phyloP scores from a whole-genome alignment of 306 rosid species.

The Cicer bijugum region DNA sequence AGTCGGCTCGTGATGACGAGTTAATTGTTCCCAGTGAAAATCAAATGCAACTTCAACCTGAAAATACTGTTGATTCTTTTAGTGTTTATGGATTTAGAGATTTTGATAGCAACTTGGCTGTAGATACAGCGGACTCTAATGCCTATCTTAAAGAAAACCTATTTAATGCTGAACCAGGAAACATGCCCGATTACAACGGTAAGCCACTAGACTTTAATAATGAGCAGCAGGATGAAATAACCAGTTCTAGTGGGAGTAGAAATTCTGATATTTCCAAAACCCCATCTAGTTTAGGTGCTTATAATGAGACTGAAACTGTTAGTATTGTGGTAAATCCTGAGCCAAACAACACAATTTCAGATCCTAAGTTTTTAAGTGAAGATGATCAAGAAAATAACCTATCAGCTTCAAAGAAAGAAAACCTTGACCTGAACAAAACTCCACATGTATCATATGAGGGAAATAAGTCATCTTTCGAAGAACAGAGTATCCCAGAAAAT shows the following conservation, averaged over 20 bases:
- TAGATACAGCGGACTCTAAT: slow-evolving; percentile 56
- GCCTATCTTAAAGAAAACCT: slow-evolving; percentile 54
- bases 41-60: slow-evolving; percentile 53
- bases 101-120: slow-evolving; percentile 50
- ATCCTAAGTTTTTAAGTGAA: slow-evolving; percentile 48
- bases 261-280: slow-evolving; percentile 43
- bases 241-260: slow-evolving; percentile 47
- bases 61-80: slow-evolving; percentile 54
- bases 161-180: slow-evolving; percentile 51
- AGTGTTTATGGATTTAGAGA: slow-evolving; percentile 57
- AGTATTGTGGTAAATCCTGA: slow-evolving; percentile 48
- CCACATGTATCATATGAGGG: slow-evolving; percentile 53
- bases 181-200: slow-evolving; percentile 48
- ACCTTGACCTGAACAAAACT: slow-evolving; percentile 48
- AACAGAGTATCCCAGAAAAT: slow-evolving; percentile 45
- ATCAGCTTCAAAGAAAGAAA: slow-evolving; percentile 52
- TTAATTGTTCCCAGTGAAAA: slow-evolving; percentile 47
- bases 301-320: slow-evolving; percentile 48
- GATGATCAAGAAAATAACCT: slow-evolving; percentile 48
- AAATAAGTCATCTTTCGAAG: slow-evolving; percentile 56
- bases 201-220: slow-evolving; percentile 45
- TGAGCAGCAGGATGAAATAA: slow-evolving; percentile 58
- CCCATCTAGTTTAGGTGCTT: slow-evolving; percentile 44
- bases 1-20: slow-evolving; percentile 52
- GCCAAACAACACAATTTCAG: slow-evolving; percentile 48